Base-by-base conservation (phyloP, 805 yeast genomes). In the Pichia nanzhaoensis region DNA sequence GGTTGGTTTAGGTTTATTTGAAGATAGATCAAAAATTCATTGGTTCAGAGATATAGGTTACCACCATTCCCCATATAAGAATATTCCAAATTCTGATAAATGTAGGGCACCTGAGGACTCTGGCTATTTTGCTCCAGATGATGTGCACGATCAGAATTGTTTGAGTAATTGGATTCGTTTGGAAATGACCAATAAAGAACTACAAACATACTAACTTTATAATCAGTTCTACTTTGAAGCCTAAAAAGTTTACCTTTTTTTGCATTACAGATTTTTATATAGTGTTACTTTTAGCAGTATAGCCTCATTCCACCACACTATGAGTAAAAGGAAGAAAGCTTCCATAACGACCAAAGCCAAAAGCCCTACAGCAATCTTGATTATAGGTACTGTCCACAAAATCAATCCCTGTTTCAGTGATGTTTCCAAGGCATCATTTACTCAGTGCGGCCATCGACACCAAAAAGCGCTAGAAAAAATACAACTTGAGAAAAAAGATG, bases 31-130 rank as follows among this genome's bases (percentile, higher is more conserved):
- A 14, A 72, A 74, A 50, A 74, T 88, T 34, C 95, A 88, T 60
- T 88, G 95, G 91, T 88, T 88, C 60, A 75, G 86, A 60, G 95
- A 85, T 59, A 80, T 85, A 43, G 95, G 93, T 1, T 85, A 85
- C 60, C 71, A 70, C 47, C 95, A 85, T 61, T 67, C 70, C 44
- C 95, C 95, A 2, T 87, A 82, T 61, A 65, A 70, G 34, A 81
- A 87, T 59, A 88, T 95, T 59, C 96, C 97, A n/a, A 74, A 72
- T 45, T 70, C 74, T 32, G 71, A 73, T 17, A 67, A 66, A 50
- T 80, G 85, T 49, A 32, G 42, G 28, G 61, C 65, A 17, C 64
- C 65, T 21, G 60, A 56, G 37, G 62, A 57, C 43, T 57, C 65
- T 16, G 64, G 64, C 31, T 60, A 59, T 42, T 63, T 63, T 51